Conservation (phyloP, 2,329 filamentous ascomycete species). For the Pyrenophora graminea region DNA sequence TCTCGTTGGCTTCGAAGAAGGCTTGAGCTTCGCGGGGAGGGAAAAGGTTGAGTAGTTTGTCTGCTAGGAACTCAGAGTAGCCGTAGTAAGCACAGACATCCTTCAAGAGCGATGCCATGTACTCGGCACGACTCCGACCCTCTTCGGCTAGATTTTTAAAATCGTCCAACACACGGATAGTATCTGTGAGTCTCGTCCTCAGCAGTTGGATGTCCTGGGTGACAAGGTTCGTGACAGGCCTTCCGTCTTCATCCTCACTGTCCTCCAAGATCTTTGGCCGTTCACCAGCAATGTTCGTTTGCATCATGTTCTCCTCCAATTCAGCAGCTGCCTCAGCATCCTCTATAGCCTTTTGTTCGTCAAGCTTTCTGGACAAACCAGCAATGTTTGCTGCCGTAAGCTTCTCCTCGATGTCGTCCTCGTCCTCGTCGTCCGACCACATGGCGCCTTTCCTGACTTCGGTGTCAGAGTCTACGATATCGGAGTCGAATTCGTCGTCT, state of each 20-base stretch:
- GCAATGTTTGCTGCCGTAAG: conserved; percentile 96
- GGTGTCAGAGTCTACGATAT: conserved; percentile 67
- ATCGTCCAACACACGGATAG: conserved; percentile 86
- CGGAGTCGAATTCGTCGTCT: conserved; percentile 46
- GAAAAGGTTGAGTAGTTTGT: conserved; percentile 94
- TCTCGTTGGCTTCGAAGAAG: conserved; percentile 99
- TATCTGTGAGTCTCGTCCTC: conserved; percentile 87
- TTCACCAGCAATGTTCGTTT: conserved; percentile 84
- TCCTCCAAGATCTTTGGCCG: conserved; percentile 68
- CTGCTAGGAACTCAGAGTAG: conserved; percentile 91
- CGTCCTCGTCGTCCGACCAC: conserved; percentile 97
- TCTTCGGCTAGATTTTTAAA: conserved; percentile 81
- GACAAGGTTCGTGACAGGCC: conserved; percentile 65
- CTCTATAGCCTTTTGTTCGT: conserved; percentile 75
- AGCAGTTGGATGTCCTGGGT: conserved; percentile 84
- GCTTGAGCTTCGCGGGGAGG: conserved; percentile 91
- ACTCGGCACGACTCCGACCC: conserved; percentile 82
- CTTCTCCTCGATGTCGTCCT: conserved; percentile 84
- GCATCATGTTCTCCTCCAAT: conserved; percentile 79
- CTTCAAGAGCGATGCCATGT: conserved; percentile 81
- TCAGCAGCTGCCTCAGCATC: conserved; percentile 84
- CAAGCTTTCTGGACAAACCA: conserved; percentile 83
- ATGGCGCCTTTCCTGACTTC: conserved; percentile 57
- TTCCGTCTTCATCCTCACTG: conserved; percentile 62
- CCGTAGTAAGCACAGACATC: conserved; percentile 97